phyloP scores from a whole-genome alignment of 2,329 filamentous ascomycete species.

The Fusarium tjaetaba region DNA sequence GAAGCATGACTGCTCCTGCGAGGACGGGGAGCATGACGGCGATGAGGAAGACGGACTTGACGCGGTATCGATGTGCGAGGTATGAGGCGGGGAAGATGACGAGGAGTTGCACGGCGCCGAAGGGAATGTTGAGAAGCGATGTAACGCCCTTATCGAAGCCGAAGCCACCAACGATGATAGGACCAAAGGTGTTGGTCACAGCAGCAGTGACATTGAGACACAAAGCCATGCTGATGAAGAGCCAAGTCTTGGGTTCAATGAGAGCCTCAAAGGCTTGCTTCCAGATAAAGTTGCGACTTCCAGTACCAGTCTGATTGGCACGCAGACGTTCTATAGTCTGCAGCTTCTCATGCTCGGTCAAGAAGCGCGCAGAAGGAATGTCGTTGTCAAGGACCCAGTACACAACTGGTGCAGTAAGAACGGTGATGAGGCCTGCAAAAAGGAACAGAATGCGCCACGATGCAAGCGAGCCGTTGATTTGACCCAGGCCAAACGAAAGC shows the following conservation, averaged over 20 bases:
- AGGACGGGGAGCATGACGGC: conserved; percentile 68
- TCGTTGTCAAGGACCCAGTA: conserved; percentile 71
- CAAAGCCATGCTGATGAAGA: conserved; percentile 69
- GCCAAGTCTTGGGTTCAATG: conserved; percentile 62
- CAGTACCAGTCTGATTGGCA: conserved; percentile 79
- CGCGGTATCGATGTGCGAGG: conserved; percentile 63
- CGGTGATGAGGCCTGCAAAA: conserved; percentile 69
- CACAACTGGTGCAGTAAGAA: conserved; percentile 65
- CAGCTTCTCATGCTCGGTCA: conserved; percentile 73
- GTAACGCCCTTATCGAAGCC: conserved; percentile 68
- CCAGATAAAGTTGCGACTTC: conserved; percentile 74
- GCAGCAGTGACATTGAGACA: conserved; percentile 71
- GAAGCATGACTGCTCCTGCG: conserved; percentile 66
- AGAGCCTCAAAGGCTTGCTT: conserved; percentile 67
- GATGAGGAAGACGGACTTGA: conserved; percentile 67
- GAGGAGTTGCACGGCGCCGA: conserved; percentile 68
- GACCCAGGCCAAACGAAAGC: conserved; percentile 66
- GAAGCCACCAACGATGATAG: conserved; percentile 69
- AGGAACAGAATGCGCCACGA: conserved; percentile 66
- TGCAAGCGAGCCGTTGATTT: conserved; percentile 53
- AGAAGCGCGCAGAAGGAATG: conserved; percentile 62
- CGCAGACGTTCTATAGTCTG: conserved; percentile 77
- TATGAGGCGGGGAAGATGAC: conserved; percentile 69
- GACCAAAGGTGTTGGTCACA: conserved; percentile 73
- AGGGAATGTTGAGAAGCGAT: conserved; percentile 73